phyloP scores from a whole-genome alignment of 306 rosid species.

The Lupinus albus region DNA sequence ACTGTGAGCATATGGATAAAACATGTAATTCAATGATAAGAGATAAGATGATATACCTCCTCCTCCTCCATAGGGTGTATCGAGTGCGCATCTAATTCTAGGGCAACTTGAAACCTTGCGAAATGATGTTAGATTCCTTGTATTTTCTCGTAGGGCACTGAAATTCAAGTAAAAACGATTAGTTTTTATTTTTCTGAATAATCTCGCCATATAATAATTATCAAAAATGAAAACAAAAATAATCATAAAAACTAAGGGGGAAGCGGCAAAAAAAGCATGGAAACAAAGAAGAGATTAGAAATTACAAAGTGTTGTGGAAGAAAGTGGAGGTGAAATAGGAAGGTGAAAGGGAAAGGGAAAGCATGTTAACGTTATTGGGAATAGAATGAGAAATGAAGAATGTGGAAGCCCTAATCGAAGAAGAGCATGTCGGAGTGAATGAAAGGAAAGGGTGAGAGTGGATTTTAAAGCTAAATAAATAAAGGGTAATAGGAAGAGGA shows the following conservation, averaged over 20 bases:
- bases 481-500: not conserved
- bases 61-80: conserved; percentile 59
- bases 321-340: conserved; percentile 56
- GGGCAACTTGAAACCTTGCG: conserved; percentile 33
- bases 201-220: not conserved
- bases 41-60: conserved; percentile 46
- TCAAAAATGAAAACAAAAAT: not conserved
- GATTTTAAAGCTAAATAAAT: no score
- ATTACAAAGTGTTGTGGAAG: conserved; percentile 61
- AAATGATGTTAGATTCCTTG: conserved; percentile 35
- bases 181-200: not conserved
- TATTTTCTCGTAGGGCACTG: conserved; percentile 50
- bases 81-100: conserved; percentile 66
- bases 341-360: conserved; percentile 54
- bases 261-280: not conserved
- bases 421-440: conserved; percentile 37
- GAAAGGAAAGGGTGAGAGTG: not conserved
- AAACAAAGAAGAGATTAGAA: not conserved
- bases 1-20: not conserved
- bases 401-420: conserved; percentile 42
- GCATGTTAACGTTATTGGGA: conserved; percentile 48
- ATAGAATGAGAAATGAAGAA: not conserved
- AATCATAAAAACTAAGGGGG: not conserved
- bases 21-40: conserved; percentile 5
- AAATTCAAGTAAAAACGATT: not conserved